Evolutionary conservation across 495 filamentous ascomycete species (phyloP).

Genomic region (Beverwykella pulmonaria): DNA sequence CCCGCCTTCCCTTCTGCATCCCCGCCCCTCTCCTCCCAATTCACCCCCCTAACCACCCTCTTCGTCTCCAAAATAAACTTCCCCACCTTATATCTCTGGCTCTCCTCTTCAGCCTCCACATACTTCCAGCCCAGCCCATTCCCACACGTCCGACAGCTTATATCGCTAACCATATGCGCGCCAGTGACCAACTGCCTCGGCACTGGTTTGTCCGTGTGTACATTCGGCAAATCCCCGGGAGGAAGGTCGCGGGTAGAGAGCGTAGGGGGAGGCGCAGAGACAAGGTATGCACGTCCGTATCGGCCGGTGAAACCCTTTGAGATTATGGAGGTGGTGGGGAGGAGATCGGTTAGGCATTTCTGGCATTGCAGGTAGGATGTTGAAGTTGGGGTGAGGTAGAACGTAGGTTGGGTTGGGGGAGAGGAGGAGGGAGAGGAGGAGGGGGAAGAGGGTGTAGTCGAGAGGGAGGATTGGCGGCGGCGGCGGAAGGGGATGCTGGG

Average conservation of each 20-base stretch:
- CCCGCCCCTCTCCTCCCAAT: constrained; percentile 77
- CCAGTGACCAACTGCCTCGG: constrained; percentile 79
- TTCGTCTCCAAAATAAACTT: constrained; percentile 94
- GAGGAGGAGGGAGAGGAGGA: constrained; percentile 30
- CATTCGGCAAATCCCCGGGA: constrained; percentile 55
- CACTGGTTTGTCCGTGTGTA: constrained; percentile 62
- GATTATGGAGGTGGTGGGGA: constrained; percentile 76
- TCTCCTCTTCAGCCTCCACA: constrained; percentile 75
- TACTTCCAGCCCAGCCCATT: constrained; percentile 91
- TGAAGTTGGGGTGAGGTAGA: constrained; percentile 53
- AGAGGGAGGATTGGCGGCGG: constrained; percentile 41
- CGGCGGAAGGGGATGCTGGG: constrained; percentile 55
- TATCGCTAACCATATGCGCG: constrained; percentile 49
- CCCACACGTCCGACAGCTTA: constrained; percentile 62
- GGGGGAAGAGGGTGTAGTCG: constrained; percentile 29
- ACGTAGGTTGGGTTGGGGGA: constrained; percentile 33
- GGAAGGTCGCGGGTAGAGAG: constrained; percentile 29
- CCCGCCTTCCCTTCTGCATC: too few relatives aligned
- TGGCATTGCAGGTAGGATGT: constrained; percentile 70
- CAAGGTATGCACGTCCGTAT: constrained; percentile 90
- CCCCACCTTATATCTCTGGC: constrained; percentile 89
- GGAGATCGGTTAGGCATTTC: constrained; percentile 73
- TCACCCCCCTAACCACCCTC: constrained; percentile 64
- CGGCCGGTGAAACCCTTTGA: constrained; percentile 91
- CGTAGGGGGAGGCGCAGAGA: constrained; percentile 55